Evolutionary conservation across 2,329 filamentous ascomycete genomes (phyloP), one percentile per base, ranked within the genome.

Genomic region (Karstenula rhodostoma): DNA sequence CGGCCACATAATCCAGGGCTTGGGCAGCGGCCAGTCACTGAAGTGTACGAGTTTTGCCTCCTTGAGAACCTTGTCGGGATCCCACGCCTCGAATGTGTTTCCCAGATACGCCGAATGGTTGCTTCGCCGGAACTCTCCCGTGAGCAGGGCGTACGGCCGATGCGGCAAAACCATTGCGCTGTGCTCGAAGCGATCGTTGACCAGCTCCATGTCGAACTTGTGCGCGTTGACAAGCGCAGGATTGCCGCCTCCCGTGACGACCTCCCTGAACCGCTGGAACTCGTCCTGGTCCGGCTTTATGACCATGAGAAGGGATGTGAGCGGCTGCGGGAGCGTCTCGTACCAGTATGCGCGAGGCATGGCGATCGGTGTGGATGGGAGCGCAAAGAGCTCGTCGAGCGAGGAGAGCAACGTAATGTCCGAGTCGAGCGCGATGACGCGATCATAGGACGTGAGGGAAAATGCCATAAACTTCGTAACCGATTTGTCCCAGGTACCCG

Each of bases 331-430:
- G 0, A 82, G 78, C 0, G 85, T 85, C 5, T 85, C 80, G 1
- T 87, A 79, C 90, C 90, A 92, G 73, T 92, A 92, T 9, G 90
- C 90, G 33, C 87, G 85, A 1, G 90, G 88, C 84, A 92, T 89
- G 2, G 89, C 89, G 4, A 90, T 83, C 0, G 84, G 80, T 1
- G 84, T 82, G 1, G 79, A 73, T 0, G 90, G 90, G 1, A 90
- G 80, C 29, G 89, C 83, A 77, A 93, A 93, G 0, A 92, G 82
- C 57, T 92, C 89, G 66, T 93, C 90, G 82, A 92, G 85, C 23
- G 82, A 77, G 60, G 88, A 66, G 12, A 90, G 81, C 3, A 92
- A 77, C 1, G 85, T 85, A 23, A 86, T 81, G 69, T 92, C 89
- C 9, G 88, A 89, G 72, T 92, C 86, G 48, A 88, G 76, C 53